Evolutionary conservation across 495 filamentous ascomycete genomes (phyloP), one percentile per base, ranked within the genome.

Genomic region (Penicillium canescens): DNA sequence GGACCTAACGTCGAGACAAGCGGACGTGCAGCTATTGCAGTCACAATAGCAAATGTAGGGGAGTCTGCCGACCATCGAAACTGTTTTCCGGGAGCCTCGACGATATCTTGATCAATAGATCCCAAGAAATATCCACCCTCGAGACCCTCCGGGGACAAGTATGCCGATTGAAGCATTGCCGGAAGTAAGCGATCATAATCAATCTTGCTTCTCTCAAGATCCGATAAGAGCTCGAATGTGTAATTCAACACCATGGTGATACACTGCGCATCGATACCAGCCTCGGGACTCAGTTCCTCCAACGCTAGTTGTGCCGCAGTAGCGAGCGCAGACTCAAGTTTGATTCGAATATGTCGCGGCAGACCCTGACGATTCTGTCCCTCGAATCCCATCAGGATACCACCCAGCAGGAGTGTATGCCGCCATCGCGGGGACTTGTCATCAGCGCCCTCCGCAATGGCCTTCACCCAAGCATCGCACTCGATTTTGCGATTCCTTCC

Each of bases 381-480:
- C 56, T 92, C 87, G 66, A 92, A 89, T 36, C 91, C 94, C 59
- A 93, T 81, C 59, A 98, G 63, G 11, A 98, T 74, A 11, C 94
- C 94, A 2, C 82, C 84, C 8, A 98, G 80, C 3, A 92, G 78
- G 21, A 96, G 75, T 23, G 91, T 63, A 72, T 98, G 94, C 72
- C 90, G 86, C 94, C 93, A 97, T 69, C 91, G 76, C 42, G 83
- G 88, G 2, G 91, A 92, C 56, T 82, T 80, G 11, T 92, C 88
- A 64, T 98, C 90, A 4, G 90, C 86, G 10, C 94, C 93, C 62
- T 85, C 86, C 18, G 91, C 82, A 1, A 96, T 81, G 0, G 92
- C 91, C 55, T 83, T 84, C 6, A 89, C 79, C 94, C 94, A 98
- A 34, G 85, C 88, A 55, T 96, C 89, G 35, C 80, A 55, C 57